Conservation (phyloP, 202 grass and related monocot species). For the Tripidium arundinaceum region DNA sequence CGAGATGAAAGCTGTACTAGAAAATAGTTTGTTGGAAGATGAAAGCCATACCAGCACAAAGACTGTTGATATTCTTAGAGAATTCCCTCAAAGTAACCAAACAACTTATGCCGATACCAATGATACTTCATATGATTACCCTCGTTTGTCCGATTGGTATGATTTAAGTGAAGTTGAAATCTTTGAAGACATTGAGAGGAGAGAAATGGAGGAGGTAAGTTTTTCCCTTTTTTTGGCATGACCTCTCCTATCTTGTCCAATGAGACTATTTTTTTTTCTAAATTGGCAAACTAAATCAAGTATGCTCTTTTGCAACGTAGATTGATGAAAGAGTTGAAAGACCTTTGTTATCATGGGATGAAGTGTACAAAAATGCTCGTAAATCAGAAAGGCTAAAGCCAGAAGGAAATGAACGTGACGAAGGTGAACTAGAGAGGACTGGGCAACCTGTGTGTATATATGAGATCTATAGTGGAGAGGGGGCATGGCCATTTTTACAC, state of each 20-base stretch:
- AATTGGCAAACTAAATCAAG: conserved; percentile 14
- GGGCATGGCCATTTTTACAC: conserved; percentile 82
- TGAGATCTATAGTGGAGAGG: conserved; percentile 82
- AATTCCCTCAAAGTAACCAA: conserved; percentile 48
- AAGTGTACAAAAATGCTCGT: conserved; percentile 72
- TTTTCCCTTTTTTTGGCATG: conserved; percentile 6
- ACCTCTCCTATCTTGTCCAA: conserved; percentile 22
- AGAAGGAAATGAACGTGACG: conserved; percentile 80
- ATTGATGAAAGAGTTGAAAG: conserved; percentile 90
- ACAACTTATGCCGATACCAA: conserved; percentile 45
- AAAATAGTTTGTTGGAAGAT: conserved; percentile 31
- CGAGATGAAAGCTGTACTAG: conserved; percentile 46
- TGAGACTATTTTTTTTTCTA: not conserved
- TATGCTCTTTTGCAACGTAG: conserved; percentile 37
- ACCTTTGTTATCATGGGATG: conserved; percentile 85
- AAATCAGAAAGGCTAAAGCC: conserved; percentile 83
- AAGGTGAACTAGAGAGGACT: conserved; percentile 90
- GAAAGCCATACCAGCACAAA: conserved; percentile 31
- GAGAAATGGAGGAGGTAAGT: conserved; percentile 84
- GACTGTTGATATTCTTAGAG: conserved; percentile 45
- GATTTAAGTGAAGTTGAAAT: conserved; percentile 72
- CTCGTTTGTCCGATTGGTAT: conserved; percentile 69
- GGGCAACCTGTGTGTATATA: conserved; percentile 85
- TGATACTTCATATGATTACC: conserved; percentile 56
- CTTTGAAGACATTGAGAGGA: conserved; percentile 69